These are phyloP conservation scores for Jackrogersella minutella DNA, from an alignment of 495 filamentous ascomycete genomes.

Conservation along the genomic window DNA sequence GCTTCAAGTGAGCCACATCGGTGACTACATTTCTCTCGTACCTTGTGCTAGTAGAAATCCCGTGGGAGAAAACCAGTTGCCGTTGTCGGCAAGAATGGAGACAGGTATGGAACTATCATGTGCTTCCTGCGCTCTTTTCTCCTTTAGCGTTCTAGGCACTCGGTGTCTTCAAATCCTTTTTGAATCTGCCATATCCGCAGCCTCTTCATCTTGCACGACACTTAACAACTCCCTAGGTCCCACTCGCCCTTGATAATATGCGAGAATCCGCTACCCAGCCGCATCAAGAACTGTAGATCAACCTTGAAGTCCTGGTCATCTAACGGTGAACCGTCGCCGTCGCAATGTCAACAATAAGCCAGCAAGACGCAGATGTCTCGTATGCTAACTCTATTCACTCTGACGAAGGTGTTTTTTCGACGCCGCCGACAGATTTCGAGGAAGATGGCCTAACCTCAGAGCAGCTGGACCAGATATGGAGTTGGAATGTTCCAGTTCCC, in stretches of 20 bases:
- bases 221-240: conserved; percentile 18
- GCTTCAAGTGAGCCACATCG: conserved; percentile 28
- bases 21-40: conserved; percentile 15
- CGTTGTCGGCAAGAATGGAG: conserved; percentile 42
- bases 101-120: conserved; percentile 37
- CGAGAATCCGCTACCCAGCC: conserved; percentile 7
- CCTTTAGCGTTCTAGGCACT: conserved; percentile 20
- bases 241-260: conserved; percentile 6
- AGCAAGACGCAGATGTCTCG: conserved; percentile 20
- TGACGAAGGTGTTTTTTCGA: conserved; percentile 41
- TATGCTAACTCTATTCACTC: conserved; percentile 29
- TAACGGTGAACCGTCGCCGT: not conserved
- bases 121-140: conserved; percentile 25
- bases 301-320: conserved; percentile 8
- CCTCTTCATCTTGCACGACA: conserved; percentile 18
- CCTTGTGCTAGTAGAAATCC: conserved; percentile 19
- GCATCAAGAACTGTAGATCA: conserved; percentile 10
- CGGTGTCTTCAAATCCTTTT: conserved; percentile 16
- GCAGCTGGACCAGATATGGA: conserved; percentile 50
- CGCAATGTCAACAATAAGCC: conserved; percentile 22
- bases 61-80: conserved; percentile 25
- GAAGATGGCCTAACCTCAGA: conserved; percentile 40
- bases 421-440: conserved; percentile 42
- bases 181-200: conserved; percentile 22
- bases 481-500: conserved; percentile 52